Percentiles rank a stretch among this genome's conserved stretches.
Evolutionary conservation across 495 filamentous ascomycete genomes (phyloP).

Genomic region (Penicillium salamii): DNA sequence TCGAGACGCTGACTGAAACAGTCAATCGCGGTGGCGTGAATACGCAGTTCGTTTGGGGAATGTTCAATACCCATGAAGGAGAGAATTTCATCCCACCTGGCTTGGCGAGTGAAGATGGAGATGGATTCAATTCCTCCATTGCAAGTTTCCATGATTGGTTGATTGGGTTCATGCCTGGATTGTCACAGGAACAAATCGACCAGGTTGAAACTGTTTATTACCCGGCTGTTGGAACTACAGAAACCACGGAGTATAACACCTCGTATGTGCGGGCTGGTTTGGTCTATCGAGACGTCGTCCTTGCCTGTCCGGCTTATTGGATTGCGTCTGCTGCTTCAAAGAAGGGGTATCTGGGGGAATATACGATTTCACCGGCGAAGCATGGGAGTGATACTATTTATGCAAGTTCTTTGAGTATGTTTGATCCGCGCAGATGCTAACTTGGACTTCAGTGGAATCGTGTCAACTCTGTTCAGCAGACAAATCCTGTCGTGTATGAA

Average conservation of each 20-base stretch:
- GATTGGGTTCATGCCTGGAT: slow-evolving; percentile 47
- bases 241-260: slow-evolving; percentile 47
- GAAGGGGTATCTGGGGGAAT: slow-evolving; percentile 54
- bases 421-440: neutral
- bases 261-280: slow-evolving; percentile 49
- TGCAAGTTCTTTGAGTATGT: slow-evolving; percentile 31
- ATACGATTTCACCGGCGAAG: slow-evolving; percentile 55
- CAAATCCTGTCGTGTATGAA: slow-evolving; percentile 51
- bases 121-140: slow-evolving; percentile 43
- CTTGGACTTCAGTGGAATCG: slow-evolving; percentile 48
- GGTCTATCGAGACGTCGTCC: slow-evolving; percentile 56
- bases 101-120: slow-evolving; percentile 29
- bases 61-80: slow-evolving; percentile 61
- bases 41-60: slow-evolving; percentile 45
- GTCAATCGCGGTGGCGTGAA: slow-evolving; percentile 37
- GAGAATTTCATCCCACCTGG: slow-evolving; percentile 57
- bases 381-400: slow-evolving; percentile 59
- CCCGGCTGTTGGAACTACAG: slow-evolving; percentile 39
- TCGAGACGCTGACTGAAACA: slow-evolving; percentile 41
- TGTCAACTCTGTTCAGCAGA: slow-evolving; percentile 52
- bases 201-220: slow-evolving; percentile 42
- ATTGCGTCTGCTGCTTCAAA: slow-evolving; percentile 42
- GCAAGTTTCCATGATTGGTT: slow-evolving; percentile 51
- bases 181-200: slow-evolving; percentile 37
- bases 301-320: slow-evolving; percentile 60